Evolutionary conservation across 1,284 basidiomycete species (phyloP).

Genomic region (Melampsora americana): DNA sequence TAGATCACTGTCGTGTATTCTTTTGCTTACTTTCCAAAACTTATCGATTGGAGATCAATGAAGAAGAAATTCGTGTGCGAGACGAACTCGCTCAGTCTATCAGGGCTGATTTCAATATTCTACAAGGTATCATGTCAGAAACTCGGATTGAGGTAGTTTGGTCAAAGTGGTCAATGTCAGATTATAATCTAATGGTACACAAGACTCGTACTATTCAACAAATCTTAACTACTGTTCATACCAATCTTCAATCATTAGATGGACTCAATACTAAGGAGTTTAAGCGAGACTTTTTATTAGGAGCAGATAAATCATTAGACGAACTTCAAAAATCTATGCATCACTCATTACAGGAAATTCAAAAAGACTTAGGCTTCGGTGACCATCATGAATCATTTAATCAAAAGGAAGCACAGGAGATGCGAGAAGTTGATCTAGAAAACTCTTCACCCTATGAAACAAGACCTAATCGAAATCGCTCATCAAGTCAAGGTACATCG

Average conservation of each 20-base stretch:
- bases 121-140: conserved; percentile 52
- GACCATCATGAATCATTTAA: conserved; percentile 1
- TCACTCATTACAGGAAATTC: conserved; percentile 50
- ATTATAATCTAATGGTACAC: conserved; percentile 51
- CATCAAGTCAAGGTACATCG: background rate
- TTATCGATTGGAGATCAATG: conserved; percentile 53
- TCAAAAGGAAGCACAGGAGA: conserved; percentile 4
- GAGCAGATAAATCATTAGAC: conserved; percentile 49
- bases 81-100: conserved; percentile 53
- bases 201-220: conserved; percentile 52
- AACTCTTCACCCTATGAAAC: background rate
- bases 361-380: conserved; percentile 28
- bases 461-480: too few species aligned
- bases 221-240: conserved; percentile 53
- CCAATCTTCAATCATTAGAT: conserved; percentile 49
- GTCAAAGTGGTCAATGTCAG: conserved; percentile 52
- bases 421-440: conserved; percentile 21
- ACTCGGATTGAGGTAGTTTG: conserved; percentile 54
- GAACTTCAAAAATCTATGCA: conserved; percentile 49
- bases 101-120: conserved; percentile 53
- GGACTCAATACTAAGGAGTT: conserved; percentile 50
- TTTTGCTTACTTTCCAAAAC: conserved; percentile 52
- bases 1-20: conserved; percentile 54
- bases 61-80: conserved; percentile 53
- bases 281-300: conserved; percentile 50